phyloP scores from a whole-genome alignment of 306 rosid genomes.

The Potentilla sterilis region DNA sequence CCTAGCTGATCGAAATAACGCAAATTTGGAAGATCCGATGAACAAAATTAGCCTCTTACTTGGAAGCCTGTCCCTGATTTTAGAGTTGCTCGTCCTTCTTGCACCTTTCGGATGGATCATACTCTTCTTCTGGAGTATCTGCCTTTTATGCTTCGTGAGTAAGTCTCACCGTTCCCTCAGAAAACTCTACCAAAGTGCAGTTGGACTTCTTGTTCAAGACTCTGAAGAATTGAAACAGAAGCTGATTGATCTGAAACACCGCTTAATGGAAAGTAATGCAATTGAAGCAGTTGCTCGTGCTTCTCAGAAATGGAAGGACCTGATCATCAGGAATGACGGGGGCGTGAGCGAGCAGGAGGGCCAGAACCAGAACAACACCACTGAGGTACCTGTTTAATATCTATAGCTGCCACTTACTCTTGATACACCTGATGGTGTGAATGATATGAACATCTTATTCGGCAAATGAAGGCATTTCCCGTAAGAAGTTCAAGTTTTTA shows the following conservation, averaged over 20 bases:
- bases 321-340: neutral
- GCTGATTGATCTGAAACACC: neutral
- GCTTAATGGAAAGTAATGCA: neutral
- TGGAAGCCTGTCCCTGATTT: neutral
- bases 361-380: neutral
- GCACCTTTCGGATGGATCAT: neutral
- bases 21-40: neutral
- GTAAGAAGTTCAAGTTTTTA: neutral
- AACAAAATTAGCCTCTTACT: neutral
- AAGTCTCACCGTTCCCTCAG: neutral
- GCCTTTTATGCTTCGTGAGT: neutral
- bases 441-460: neutral
- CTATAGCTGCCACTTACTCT: neutral
- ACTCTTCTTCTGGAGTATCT: neutral
- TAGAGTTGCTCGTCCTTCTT: neutral
- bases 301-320: neutral
- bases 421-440: neutral
- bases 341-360: neutral
- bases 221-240: neutral
- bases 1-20: neutral
- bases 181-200: neutral
- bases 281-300: neutral
- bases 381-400: neutral
- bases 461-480: neutral
- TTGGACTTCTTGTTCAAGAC: neutral